phyloP scores from a whole-genome alignment of 1,139 yeast genomes.

The Sugiyamaella xylanicola region DNA sequence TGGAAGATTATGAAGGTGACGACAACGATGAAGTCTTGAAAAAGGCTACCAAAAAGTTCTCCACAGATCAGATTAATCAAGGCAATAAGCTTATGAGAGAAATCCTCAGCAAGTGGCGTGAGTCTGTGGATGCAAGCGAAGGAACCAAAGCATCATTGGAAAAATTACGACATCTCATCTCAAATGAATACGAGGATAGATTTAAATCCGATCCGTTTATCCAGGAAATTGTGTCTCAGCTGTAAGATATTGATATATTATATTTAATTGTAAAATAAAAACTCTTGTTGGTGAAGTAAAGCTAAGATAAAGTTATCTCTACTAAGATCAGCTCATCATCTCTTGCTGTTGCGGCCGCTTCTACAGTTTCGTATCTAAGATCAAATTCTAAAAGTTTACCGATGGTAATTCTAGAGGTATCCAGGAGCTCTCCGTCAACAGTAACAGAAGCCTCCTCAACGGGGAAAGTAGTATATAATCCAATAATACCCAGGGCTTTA shows the following conservation, averaged over 20 bases:
- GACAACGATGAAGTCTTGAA: constrained; percentile 38
- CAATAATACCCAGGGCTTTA: constrained; percentile 30
- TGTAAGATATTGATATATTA: constrained; percentile 13
- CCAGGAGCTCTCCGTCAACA: constrained; percentile 15
- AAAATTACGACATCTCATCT: constrained; percentile 45
- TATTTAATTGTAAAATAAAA: neutral
- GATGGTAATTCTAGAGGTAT: constrained; percentile 4
- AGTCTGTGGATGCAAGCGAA: constrained; percentile 48
- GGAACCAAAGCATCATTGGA: constrained; percentile 47
- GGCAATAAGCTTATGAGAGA: constrained; percentile 61
- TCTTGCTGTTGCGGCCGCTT: neutral
- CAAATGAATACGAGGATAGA: constrained; percentile 24
- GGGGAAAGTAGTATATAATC: constrained; percentile 22
- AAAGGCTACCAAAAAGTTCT: constrained; percentile 47
- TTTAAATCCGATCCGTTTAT: constrained; percentile 20
- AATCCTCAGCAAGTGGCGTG: constrained; percentile 65
- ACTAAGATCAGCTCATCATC: constrained; percentile 5
- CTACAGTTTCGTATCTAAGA: constrained; percentile 8
- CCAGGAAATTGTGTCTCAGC: constrained; percentile 22
- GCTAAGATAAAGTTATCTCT: constrained; percentile 5
- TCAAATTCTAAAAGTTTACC: constrained; percentile 11
- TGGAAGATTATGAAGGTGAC: constrained; percentile 65
- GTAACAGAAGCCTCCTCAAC: constrained; percentile 7
- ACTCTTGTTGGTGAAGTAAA: neutral
- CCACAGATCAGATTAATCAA: constrained; percentile 48